Conservation (phyloP, 2,329 filamentous ascomycete genomes). For the Colletotrichum lupini region DNA sequence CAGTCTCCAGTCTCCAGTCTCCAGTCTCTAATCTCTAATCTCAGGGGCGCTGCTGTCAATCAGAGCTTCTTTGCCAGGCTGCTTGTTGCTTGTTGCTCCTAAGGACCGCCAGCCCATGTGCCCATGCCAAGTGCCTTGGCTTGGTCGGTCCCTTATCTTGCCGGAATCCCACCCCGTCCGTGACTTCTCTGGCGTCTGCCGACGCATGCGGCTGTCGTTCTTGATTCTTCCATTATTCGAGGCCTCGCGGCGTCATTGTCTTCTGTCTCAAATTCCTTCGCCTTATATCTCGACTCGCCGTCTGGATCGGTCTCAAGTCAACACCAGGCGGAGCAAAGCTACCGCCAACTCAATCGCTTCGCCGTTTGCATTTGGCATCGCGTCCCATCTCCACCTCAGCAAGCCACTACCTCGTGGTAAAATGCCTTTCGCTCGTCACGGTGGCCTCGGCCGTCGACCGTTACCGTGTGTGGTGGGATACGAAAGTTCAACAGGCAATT, state of each 20-base stretch:
- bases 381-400: neutral
- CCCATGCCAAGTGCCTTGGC: neutral
- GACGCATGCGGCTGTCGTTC: conserved; percentile 7
- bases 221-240: conserved; percentile 13
- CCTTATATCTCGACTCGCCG: neutral
- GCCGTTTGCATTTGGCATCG: conserved; percentile 9
- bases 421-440: neutral
- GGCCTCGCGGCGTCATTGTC: neutral
- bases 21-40: neutral
- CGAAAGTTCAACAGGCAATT: conserved; percentile 5
- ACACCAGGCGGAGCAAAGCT: neutral
- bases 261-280: neutral
- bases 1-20: neutral
- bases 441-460: neutral
- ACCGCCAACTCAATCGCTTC: neutral
- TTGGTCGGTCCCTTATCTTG: neutral
- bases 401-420: conserved; percentile 20
- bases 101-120: neutral
- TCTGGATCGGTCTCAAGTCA: neutral
- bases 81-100: conserved; percentile 2
- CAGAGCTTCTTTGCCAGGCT: neutral
- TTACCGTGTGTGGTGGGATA: conserved; percentile 19
- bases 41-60: conserved; percentile 10
- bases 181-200: neutral
- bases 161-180: neutral